Evolutionary conservation across 2,329 filamentous ascomycete species (phyloP).

Genomic region (Fusarium devonianum): DNA sequence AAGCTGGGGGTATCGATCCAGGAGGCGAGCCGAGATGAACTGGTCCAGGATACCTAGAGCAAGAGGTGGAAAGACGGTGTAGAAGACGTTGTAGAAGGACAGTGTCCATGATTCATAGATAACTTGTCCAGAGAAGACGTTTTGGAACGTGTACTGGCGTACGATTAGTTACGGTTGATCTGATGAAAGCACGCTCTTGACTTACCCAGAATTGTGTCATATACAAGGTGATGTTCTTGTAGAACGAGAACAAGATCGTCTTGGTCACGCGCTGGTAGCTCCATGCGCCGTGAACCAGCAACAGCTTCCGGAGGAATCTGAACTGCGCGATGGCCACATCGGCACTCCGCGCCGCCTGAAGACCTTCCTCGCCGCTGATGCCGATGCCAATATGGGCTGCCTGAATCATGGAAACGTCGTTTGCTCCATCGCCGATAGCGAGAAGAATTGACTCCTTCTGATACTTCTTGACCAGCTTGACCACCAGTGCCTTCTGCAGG

Average conservation of each 20-base stretch:
- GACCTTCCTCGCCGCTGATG: conserved; percentile 95
- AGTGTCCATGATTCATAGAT: conserved; percentile 99
- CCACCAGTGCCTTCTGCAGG: conserved; percentile 94
- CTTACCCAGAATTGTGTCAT: conserved; percentile 99
- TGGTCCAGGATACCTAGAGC: conserved; percentile 97
- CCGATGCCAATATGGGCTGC: conserved; percentile 97
- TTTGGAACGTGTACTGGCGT: conserved; percentile 89
- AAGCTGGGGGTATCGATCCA: conserved; percentile 95
- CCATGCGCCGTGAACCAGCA: conserved; percentile 96
- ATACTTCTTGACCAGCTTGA: conserved; percentile 94
- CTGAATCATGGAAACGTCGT: conserved; percentile 99
- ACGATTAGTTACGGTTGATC: conserved; percentile 25
- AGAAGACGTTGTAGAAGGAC: conserved; percentile 99
- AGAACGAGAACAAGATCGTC: conserved; percentile 97
- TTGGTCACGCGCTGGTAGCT: conserved; percentile 97
- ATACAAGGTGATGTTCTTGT: conserved; percentile 98
- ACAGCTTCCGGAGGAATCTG: conserved; percentile 89
- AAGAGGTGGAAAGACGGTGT: conserved; percentile 91
- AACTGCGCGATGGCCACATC: conserved; percentile 97
- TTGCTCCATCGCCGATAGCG: conserved; percentile 96
- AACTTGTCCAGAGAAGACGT: conserved; percentile 95
- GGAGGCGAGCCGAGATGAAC: conserved; percentile 90
- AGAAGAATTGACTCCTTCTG: conserved; percentile 90
- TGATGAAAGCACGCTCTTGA: conserved; percentile 20
- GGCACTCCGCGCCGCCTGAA: conserved; percentile 93